Conservation (phyloP, 1,284 basidiomycete species). For the Trametes versicolor region DNA sequence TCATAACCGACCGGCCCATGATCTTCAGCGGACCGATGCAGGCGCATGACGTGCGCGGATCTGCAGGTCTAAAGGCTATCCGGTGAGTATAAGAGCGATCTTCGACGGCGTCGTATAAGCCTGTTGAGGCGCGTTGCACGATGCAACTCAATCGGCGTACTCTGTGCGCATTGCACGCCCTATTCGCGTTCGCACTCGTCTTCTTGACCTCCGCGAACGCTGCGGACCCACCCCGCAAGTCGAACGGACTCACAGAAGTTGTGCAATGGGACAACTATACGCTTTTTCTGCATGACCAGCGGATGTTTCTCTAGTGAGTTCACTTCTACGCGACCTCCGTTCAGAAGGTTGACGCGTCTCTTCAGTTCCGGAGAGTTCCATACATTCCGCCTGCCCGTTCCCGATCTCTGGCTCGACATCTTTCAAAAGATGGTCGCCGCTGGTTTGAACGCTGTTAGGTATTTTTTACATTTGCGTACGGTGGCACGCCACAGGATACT, state of each 20-base stretch:
- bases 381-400: conserved; percentile 83
- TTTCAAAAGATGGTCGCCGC: conserved; percentile 85
- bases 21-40: not conserved
- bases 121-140: not conserved
- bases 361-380: conserved; percentile 80
- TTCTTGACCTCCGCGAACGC: not conserved
- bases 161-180: not conserved
- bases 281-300: conserved; percentile 42
- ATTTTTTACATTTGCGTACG: not conserved
- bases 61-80: too few species aligned
- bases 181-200: not conserved
- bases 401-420: conserved; percentile 83
- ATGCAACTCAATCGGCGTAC: not conserved
- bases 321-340: too few species aligned
- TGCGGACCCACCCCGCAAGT: conserved; percentile 41
- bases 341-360: not conserved
- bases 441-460: conserved; percentile 75
- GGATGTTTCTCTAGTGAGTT: conserved; percentile 60
- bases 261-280: conserved; percentile 48
- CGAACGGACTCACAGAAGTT: conserved; percentile 42
- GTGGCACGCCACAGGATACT: not conserved
- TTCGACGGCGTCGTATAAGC: not conserved
- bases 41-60: not conserved
- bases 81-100: not conserved
- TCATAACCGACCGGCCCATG: not conserved